Evolutionary conservation across 768 basidiomycete species (phyloP).

Genomic region (Amanita inopinata): DNA sequence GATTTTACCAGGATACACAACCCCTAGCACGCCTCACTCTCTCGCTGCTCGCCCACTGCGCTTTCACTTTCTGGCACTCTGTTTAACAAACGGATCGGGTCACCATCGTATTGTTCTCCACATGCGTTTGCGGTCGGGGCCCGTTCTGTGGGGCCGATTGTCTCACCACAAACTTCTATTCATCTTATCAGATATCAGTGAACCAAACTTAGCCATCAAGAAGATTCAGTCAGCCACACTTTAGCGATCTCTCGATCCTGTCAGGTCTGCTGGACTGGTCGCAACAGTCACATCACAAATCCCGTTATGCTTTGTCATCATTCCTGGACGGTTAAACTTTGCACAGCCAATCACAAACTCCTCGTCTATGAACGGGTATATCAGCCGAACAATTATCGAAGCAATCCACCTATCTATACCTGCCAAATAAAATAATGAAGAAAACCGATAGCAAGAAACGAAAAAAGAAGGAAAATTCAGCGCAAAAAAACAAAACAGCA

Average conservation of each 20-base stretch:
- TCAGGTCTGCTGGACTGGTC: no score
- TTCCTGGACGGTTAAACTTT: background rate
- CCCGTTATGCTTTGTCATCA: background rate
- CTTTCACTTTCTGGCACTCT: background rate
- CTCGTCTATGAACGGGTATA: no score
- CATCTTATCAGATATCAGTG: background rate
- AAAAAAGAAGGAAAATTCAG: no score
- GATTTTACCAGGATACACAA: slow-evolving; percentile 10
- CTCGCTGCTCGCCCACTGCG: no score
- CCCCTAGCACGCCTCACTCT: background rate
- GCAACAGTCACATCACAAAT: background rate
- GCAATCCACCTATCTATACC: no score
- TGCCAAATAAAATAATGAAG: no score
- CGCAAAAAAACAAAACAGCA: no score
- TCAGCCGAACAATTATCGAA: no score
- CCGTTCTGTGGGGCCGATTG: background rate
- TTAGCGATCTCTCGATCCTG: background rate
- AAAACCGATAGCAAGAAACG: no score
- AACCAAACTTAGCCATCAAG: background rate
- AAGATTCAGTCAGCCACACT: background rate
- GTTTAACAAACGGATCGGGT: no score
- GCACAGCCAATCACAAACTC: background rate
- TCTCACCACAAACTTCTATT: background rate
- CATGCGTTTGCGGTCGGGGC: no score
- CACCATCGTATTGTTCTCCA: no score